Evolutionary conservation across 495 filamentous ascomycete species (phyloP).

Genomic region (Penicillium silybi): DNA sequence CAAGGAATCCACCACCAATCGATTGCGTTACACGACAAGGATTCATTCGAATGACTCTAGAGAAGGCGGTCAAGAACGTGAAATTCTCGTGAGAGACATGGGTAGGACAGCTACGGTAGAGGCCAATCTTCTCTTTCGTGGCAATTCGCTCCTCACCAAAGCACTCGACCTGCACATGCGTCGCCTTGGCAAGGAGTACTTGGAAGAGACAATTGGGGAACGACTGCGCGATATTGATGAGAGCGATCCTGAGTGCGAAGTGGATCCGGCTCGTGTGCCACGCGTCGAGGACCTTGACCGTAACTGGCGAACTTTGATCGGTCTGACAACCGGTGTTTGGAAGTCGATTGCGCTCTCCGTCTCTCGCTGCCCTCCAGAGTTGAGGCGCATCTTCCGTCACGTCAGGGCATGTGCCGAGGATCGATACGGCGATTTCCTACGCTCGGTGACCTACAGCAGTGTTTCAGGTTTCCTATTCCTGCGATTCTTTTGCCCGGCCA

Average conservation of each 20-base stretch:
- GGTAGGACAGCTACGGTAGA: conserved; percentile 61
- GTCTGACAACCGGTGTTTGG: conserved; percentile 80
- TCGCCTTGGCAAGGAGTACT: conserved; percentile 85
- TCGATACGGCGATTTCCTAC: conserved; percentile 91
- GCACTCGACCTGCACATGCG: conserved; percentile 94
- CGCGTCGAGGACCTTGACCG: conserved; percentile 69
- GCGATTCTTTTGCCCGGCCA: conserved; percentile 92
- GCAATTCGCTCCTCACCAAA: conserved; percentile 93
- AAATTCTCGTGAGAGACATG: conserved; percentile 57
- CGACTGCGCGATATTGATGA: conserved; percentile 84
- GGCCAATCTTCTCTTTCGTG: conserved; percentile 91
- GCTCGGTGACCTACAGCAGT: conserved; percentile 90
- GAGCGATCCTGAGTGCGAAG: conserved; percentile 87
- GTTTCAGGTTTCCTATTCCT: conserved; percentile 96
- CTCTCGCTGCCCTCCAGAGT: conserved; percentile 72
- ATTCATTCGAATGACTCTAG: conserved; percentile 77
- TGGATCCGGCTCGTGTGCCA: conserved; percentile 73
- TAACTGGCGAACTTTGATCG: conserved; percentile 79
- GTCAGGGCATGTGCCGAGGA: conserved; percentile 93
- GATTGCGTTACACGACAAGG: conserved; percentile 69
- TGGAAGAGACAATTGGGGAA: conserved; percentile 82
- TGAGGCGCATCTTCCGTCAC: conserved; percentile 85
- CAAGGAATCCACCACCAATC: conserved; percentile 64
- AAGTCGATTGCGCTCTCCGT: conserved; percentile 70
- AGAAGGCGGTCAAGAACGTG: conserved; percentile 57